These are phyloP conservation scores for Microstegium vimineum DNA, from an alignment of 176 grass and related monocot genomes.

Conservation along the genomic window DNA sequence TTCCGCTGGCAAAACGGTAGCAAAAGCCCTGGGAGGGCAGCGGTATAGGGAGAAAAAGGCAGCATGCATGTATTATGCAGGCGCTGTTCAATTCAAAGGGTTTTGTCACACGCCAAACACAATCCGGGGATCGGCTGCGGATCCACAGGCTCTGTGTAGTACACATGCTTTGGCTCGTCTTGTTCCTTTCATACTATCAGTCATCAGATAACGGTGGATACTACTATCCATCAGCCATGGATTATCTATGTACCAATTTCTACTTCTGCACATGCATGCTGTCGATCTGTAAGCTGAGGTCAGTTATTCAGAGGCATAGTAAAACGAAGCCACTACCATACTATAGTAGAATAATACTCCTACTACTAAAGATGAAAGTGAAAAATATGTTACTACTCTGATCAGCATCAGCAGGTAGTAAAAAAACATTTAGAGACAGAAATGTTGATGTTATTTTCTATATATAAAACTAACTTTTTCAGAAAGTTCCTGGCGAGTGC, in stretches of 20 bases:
- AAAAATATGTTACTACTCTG: too few relatives aligned
- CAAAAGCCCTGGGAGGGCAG: too few relatives aligned
- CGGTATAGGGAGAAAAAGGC: background rate
- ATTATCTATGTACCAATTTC: background rate
- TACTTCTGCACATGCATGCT: background rate
- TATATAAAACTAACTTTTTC: too few relatives aligned
- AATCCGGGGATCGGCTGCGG: background rate
- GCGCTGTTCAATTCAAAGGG: constrained; percentile 1
- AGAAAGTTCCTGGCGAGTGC: constrained; percentile 21
- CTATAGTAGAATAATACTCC: too few relatives aligned
- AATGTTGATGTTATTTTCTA: too few relatives aligned
- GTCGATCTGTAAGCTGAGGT: background rate
- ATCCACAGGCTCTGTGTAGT: background rate
- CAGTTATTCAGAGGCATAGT: background rate
- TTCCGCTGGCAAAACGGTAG: too few relatives aligned
- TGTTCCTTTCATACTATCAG: background rate
- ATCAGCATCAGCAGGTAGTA: too few relatives aligned
- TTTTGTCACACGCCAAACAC: background rate
- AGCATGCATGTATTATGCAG: background rate
- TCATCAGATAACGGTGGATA: background rate
- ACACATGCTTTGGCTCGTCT: background rate
- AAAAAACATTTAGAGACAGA: too few relatives aligned
- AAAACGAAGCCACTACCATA: background rate
- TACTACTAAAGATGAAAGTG: too few relatives aligned
- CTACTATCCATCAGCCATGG: background rate